Conservation (phyloP, 2,329 filamentous ascomycete species). For the Penicillium sp. region DNA sequence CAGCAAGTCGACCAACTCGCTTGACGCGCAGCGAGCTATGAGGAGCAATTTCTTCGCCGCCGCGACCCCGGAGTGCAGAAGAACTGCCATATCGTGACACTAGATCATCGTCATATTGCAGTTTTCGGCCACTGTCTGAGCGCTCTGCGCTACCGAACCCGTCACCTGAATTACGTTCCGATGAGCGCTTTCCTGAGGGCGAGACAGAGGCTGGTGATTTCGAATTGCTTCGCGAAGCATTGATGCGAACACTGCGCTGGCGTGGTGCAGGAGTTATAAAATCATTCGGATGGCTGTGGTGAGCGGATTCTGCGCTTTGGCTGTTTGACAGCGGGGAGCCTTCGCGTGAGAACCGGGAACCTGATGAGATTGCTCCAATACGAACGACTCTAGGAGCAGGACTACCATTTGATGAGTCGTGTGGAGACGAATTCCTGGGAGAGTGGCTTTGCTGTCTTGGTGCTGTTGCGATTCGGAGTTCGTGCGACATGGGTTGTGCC, state of each 20-base stretch:
- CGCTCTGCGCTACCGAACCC: slow-evolving; percentile 37
- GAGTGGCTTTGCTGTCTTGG: slow-evolving; percentile 36
- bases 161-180: slow-evolving; percentile 29
- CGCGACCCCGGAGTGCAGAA: slow-evolving; percentile 42
- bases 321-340: slow-evolving; percentile 41
- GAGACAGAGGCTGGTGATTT: slow-evolving; percentile 43
- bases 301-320: slow-evolving; percentile 31
- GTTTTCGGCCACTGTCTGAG: slow-evolving; percentile 35
- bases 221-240: slow-evolving; percentile 42
- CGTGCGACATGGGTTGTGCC: slow-evolving; percentile 24
- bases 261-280: slow-evolving; percentile 50
- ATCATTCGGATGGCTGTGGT: slow-evolving; percentile 32
- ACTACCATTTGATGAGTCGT: slow-evolving; percentile 41
- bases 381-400: slow-evolving; percentile 45
- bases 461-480: slow-evolving; percentile 26
- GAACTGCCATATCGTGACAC: slow-evolving; percentile 33
- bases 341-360: slow-evolving; percentile 36
- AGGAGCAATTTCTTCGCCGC: slow-evolving; percentile 63
- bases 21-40: slow-evolving; percentile 77
- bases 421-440: slow-evolving; percentile 37
- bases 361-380: slow-evolving; percentile 35
- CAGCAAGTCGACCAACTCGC: slow-evolving; percentile 70
- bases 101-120: slow-evolving; percentile 37
- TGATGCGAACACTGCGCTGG: slow-evolving; percentile 44
- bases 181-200: slow-evolving; percentile 35